These are phyloP conservation scores for Arabis alpina DNA, from an alignment of 345 rosid genomes.

Conservation along the genomic window DNA sequence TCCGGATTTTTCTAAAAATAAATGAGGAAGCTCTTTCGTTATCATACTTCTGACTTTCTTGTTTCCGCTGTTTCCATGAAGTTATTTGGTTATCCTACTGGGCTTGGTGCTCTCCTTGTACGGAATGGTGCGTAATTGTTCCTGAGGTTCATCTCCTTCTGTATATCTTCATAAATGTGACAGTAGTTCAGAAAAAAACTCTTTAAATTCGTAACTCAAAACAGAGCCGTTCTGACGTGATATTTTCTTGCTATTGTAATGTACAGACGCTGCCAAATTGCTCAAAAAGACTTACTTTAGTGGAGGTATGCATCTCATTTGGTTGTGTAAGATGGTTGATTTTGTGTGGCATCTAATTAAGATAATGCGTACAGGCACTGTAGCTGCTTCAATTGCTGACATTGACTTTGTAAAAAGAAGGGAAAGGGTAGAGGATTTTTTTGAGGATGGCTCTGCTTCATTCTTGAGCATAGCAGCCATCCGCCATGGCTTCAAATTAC, in stretches of 20 bases:
- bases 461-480: slow-evolving; percentile 89
- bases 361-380: slow-evolving; percentile 67
- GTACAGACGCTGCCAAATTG: slow-evolving; percentile 83
- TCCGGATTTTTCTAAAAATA: slow-evolving; percentile 8
- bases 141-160: slow-evolving; percentile 30
- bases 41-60: slow-evolving; percentile 31
- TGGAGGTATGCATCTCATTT: slow-evolving; percentile 71
- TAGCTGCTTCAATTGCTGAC: slow-evolving; percentile 91
- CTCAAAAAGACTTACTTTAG: slow-evolving; percentile 86
- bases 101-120: slow-evolving; percentile 93
- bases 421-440: slow-evolving; percentile 76
- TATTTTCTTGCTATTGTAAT: slow-evolving; percentile 20
- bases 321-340: background rate
- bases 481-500: slow-evolving; percentile 73
- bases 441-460: slow-evolving; percentile 91
- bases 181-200: slow-evolving; percentile 17
- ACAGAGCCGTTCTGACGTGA: slow-evolving; percentile 29
- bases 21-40: slow-evolving; percentile 13
- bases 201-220: background rate
- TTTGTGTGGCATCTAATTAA: slow-evolving; percentile 25
- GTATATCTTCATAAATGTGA: slow-evolving; percentile 20
- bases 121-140: slow-evolving; percentile 65
- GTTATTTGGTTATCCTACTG: slow-evolving; percentile 99
- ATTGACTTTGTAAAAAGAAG: slow-evolving; percentile 93
- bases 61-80: slow-evolving; percentile 42